These are phyloP conservation scores for Hygrocybe coccinea DNA, from an alignment of 768 basidiomycete species.

Conservation along the genomic window DNA sequence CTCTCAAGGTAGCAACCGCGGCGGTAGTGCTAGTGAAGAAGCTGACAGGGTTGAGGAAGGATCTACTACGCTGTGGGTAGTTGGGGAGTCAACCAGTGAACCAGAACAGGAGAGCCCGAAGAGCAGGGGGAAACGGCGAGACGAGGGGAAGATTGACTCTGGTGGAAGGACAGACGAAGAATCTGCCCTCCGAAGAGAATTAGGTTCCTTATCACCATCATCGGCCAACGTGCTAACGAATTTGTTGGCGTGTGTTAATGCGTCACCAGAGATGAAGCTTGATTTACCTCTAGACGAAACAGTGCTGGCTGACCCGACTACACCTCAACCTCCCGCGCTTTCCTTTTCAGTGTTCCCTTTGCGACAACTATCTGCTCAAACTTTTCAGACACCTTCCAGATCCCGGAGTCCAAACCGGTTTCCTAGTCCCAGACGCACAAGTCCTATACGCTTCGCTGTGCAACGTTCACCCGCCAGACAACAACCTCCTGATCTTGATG, in stretches of 20 bases:
- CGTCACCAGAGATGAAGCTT: not conserved
- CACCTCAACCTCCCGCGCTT: conserved; percentile 20
- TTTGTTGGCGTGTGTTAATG: conserved; percentile 14
- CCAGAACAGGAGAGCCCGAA: conserved; percentile 2
- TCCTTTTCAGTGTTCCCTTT: conserved; percentile 27
- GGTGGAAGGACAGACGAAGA: conserved; percentile 15
- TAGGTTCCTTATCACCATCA: conserved; percentile 57
- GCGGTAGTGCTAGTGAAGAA: not conserved
- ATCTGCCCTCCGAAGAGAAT: conserved; percentile 33
- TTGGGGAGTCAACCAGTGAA: not conserved
- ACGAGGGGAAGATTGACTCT: not conserved
- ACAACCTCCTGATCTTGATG: conserved; percentile 28
- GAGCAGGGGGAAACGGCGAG: not conserved
- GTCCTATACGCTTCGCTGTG: conserved; percentile 18
- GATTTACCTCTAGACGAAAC: conserved; percentile 2
- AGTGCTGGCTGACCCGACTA: not conserved
- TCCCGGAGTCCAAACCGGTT: conserved; percentile 24
- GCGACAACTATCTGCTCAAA: conserved; percentile 16
- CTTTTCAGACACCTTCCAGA: conserved; percentile 18
- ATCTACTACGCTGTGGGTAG: not conserved
- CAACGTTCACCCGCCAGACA: conserved; percentile 32
- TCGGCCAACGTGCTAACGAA: conserved; percentile 44
- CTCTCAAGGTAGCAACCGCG: not conserved
- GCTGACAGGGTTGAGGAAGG: not conserved
- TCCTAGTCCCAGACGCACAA: conserved; percentile 13